Percentiles rank a stretch among this genome's conserved stretches.
These are phyloP conservation scores for Phytophthora idaei DNA, from an alignment of 352 stramenopile species.

Conservation along the genomic window DNA sequence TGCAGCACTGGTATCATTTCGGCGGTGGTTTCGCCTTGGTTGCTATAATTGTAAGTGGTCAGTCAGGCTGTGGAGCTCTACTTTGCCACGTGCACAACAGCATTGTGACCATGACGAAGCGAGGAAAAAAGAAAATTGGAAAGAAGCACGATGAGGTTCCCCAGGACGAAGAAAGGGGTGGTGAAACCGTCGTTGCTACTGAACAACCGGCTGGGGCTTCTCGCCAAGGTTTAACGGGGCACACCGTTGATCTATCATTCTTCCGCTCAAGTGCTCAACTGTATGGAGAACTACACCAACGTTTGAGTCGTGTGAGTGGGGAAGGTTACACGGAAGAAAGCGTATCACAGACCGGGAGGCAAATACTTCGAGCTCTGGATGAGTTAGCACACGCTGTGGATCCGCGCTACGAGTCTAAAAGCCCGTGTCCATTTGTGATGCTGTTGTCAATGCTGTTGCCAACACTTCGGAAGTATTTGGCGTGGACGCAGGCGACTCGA, in stretches of 20 bases:
- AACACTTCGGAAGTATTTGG: conserved; percentile 60
- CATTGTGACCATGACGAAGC: conserved; percentile 28
- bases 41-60: conserved; percentile 26
- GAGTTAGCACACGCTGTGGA: conserved; percentile 23
- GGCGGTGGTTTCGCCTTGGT: conserved; percentile 12
- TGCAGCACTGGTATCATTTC: no score
- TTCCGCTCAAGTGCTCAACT: conserved; percentile 36
- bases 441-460: conserved; percentile 63
- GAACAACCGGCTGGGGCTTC: not conserved
- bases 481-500: conserved; percentile 49
- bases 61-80: no score
- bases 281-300: conserved; percentile 51
- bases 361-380: conserved; percentile 37
- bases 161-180: not conserved
- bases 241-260: conserved; percentile 26
- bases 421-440: conserved; percentile 62
- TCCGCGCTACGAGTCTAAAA: conserved; percentile 17
- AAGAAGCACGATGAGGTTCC: conserved; percentile 16
- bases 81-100: not conserved
- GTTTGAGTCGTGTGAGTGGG: conserved; percentile 7
- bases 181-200: not conserved
- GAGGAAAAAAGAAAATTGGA: conserved; percentile 21
- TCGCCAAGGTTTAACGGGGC: conserved; percentile 2
- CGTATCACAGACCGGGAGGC: conserved; percentile 33
- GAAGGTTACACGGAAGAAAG: conserved; percentile 44